Evolutionary conservation across 495 filamentous ascomycete genomes (phyloP), one percentile per base, ranked within the genome.

Genomic region (Lentithecium fluviatile): DNA sequence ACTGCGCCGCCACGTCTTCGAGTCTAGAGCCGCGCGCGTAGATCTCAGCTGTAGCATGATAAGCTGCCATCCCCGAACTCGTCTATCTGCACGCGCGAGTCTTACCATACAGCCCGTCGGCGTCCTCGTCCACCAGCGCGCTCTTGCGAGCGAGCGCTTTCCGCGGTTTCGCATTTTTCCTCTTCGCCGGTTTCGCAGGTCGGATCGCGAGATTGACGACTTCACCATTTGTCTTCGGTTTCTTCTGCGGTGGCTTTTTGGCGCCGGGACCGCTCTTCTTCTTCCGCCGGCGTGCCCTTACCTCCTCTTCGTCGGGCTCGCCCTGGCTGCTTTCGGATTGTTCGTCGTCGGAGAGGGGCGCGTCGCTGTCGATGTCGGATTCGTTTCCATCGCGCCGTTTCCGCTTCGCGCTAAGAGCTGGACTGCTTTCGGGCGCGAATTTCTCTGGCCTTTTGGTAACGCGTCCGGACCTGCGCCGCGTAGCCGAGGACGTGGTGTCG

Each of bases 1-100:
- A 97, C 45, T 86, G 80, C 17, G 85, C 82, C 5, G 90, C 90
- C n/a, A 90, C 85, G 29, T 87, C 85, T 56, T 95, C 87, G 19
- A 83, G 74, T 20, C 78, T 79, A 42, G 85, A 79, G 37, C 82
- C 85, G 43, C 85, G 84, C n/a, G 80, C 83, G 72, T 95, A 95
- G 6, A 96, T 81, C 59, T 93, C 88, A 68, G 83, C 90, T 95
- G 70, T 8, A 64, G 45, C 12, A 17, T 47, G 4, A 37, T 36
- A 29, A 50, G 38, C 56, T 0, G 8, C 8, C n/a, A 43, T 17
- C 43, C 38, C n/a, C 6, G 37, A 15, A 60, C 10, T 32, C 25
- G 17, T 43, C 15, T 15, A n/a, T 43, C 13, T 4, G 3, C 38
- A 56, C 11, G 49, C 8, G 17, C 10, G n/a, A 29, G 23, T 73